Conservation (phyloP, 2,329 filamentous ascomycete species). For the Penicillium sp. region DNA sequence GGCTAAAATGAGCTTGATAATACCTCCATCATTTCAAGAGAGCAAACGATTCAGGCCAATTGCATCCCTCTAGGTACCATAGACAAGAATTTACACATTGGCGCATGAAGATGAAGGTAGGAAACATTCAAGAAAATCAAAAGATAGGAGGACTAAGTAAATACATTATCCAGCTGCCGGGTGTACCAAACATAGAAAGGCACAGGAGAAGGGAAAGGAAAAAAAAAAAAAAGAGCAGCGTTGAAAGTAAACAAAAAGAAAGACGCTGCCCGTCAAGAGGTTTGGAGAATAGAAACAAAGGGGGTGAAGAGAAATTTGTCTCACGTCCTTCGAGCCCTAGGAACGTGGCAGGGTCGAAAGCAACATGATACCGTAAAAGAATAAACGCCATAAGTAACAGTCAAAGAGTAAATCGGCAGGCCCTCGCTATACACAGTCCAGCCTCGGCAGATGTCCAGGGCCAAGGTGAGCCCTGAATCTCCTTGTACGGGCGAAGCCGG, state of each 20-base stretch:
- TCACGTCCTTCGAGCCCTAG: slow-evolving; percentile 38
- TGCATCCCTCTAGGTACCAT: no score
- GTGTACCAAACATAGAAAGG: slow-evolving; percentile 22
- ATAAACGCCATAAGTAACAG: slow-evolving; percentile 28
- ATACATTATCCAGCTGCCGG: slow-evolving; percentile 39
- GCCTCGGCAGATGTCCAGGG: slow-evolving; percentile 12
- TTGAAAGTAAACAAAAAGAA: slow-evolving; percentile 6
- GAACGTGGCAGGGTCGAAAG: slow-evolving; percentile 39
- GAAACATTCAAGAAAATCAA: slow-evolving; percentile 12
- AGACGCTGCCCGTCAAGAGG: not conserved
- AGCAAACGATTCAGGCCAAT: no score
- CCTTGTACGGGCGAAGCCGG: slow-evolving; percentile 6
- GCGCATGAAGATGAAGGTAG: not conserved
- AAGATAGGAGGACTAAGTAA: slow-evolving; percentile 33
- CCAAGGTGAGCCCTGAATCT: not conserved
- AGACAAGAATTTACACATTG: not conserved
- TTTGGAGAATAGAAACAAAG: slow-evolving; percentile 22
- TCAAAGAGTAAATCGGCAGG: slow-evolving; percentile 23
- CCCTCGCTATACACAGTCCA: slow-evolving; percentile 32
- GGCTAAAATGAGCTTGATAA: no score
- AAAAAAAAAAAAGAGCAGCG: slow-evolving; percentile 14
- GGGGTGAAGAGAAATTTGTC: slow-evolving; percentile 11
- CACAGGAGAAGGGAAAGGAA: slow-evolving; percentile 25
- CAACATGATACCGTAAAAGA: slow-evolving; percentile 26
- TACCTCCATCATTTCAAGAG: no score